Base-by-base conservation (phyloP, 169 alveolate genomes). In the Plasmodium sp. region DNA sequence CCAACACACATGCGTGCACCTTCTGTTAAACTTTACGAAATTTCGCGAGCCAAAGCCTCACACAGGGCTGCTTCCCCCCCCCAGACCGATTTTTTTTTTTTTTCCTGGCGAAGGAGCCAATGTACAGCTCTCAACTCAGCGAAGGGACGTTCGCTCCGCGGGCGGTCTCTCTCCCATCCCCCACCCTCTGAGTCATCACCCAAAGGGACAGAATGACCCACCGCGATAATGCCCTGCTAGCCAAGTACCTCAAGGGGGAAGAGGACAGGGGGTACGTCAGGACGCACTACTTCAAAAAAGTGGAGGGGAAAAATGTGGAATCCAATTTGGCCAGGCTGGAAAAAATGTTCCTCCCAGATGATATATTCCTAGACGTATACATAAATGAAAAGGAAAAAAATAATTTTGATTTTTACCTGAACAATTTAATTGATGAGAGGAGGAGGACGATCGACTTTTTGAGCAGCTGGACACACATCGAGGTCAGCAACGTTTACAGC, bases 361-460 rank as follows among this genome's bases (percentile, higher is more conserved):
- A 86, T 16, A 79, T 86, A 18, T 86, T 51, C 33, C 33, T 86
- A n/a, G 93, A 86, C 36, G 71, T 86, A 9, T 34, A 75, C 22
- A 77, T 86, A 77, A 36, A 86, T 86, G 93, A 86, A 75, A 86
- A 86, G 74, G 93, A 86, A 77, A 54, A 34, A 75, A 86, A 86
- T 39, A 86, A 86, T 67, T 86, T 86, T 45, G 93, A 86, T 56
- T 86, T 86, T 86, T 86, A 33, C 5, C 9, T 86, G 9, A 86
- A 75, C 54, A 75, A 58, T 54, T 54, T 86, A 77, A 4, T 74
- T 1, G 93, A 77, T 2, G 85, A 67, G 27, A 18, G 80, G 41
- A 43, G 39, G 3, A 86, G 39, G 56, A 48, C 22, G 14, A 86
- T 6, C 1, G 81, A 86, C 81, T 51, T 56, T 77, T 56, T 86